Conservation (phyloP, 495 filamentous ascomycete species). For the Hypoxylon lenormandii region DNA sequence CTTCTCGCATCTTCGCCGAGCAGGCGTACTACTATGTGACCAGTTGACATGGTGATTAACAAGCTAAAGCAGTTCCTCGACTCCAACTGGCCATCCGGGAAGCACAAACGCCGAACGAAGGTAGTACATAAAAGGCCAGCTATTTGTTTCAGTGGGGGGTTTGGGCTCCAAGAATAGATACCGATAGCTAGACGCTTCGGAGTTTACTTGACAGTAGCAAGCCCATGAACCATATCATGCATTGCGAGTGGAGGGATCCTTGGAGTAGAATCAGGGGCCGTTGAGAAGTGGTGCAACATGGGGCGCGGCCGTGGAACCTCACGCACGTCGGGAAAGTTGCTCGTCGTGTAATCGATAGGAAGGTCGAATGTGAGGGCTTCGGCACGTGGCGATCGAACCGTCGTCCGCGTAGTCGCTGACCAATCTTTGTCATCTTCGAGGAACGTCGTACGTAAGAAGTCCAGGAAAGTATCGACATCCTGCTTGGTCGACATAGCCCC, state of each 20-base stretch:
- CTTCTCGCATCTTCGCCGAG: slow-evolving; percentile 1
- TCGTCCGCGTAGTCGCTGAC: slow-evolving; percentile 19
- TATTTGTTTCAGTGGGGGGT: not conserved
- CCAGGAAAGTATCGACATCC: slow-evolving; percentile 70
- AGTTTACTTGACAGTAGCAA: slow-evolving; percentile 37
- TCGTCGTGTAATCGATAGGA: slow-evolving; percentile 37
- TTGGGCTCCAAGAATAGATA: not conserved
- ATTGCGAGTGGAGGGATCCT: slow-evolving; percentile 38
- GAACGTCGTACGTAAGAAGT: slow-evolving; percentile 68
- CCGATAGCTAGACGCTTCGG: not conserved
- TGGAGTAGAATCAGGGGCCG: slow-evolving; percentile 39
- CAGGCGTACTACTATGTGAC: slow-evolving; percentile 6
- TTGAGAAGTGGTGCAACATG: slow-evolving; percentile 33
- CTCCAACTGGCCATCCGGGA: slow-evolving; percentile 19
- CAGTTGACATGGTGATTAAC: slow-evolving; percentile 15
- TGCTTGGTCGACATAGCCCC: slow-evolving; percentile 76
- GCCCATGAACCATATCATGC: slow-evolving; percentile 37
- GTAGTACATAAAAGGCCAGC: slow-evolving; percentile 2
- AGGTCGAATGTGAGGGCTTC: slow-evolving; percentile 37
- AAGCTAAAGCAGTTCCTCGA: slow-evolving; percentile 5
- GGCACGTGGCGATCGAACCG: slow-evolving; percentile 30
- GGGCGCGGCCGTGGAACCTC: slow-evolving; percentile 43
- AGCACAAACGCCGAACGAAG: not conserved
- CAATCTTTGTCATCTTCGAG: slow-evolving; percentile 45
- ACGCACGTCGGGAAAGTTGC: slow-evolving; percentile 41